Evolutionary conservation across 257 asterid species (phyloP), one percentile per base, ranked within the genome.

Genomic region (Voacanga thouarsii): DNA sequence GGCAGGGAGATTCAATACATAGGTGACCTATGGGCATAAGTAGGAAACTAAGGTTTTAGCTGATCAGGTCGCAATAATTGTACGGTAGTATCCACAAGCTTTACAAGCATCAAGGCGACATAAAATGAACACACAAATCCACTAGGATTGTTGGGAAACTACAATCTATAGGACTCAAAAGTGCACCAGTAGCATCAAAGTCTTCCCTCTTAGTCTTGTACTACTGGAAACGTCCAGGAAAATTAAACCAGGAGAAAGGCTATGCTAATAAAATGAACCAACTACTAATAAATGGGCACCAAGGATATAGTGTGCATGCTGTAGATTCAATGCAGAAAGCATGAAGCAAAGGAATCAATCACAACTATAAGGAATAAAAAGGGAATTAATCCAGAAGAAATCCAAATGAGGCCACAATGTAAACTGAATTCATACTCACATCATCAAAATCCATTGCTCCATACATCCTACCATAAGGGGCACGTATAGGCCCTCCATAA

Each of bases 371-470:
- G 19, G 26, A 50, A 65, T 28, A 33, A 65, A 14, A 11, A 47
- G 37, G 41, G 28, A 5, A 2, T 21, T 9, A 0, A 28, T 7
- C 23, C 26, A 71, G 56, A 71, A 44, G 4, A 39, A 3, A 9
- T 7, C 55, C 28, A 65, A 47, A 3, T 51, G 47, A 72, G 53
- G 66, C 47, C 59, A 74, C 10, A 45, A 70, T 79, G 77, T 24
- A 79, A 33, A 51, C 44, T 41, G 71, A 64, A 77, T 12, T 16
- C 39, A 49, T 81, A 91, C 99, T 96, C 82, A 96, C 99, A 85
- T 96, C 97, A 82, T 96, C 97, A 80, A 87, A 93, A 79, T 91
- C 96, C 69, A 90, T 82, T 85, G 90, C 89, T 73, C 96, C 97
- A 60, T 96, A 92, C 97, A 93, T 90, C 83, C 98, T 89, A 78